Base-by-base conservation (phyloP, 352 stramenopile genomes). In the Globisporangium uncinulatum region DNA sequence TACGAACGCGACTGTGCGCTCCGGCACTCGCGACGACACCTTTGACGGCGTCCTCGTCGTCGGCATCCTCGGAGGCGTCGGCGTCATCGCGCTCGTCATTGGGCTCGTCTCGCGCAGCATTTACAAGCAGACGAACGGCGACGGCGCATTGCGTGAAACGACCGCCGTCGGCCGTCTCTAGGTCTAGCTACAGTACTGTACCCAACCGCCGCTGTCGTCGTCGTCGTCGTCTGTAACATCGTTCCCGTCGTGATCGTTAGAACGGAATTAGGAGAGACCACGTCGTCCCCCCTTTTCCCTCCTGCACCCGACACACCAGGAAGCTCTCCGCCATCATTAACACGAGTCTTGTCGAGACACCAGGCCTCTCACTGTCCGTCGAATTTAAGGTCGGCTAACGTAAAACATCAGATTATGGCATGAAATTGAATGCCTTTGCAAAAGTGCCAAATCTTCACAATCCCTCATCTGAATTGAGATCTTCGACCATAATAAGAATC, bases 41-140 rank as follows among this genome's bases (percentile, higher is more conserved):
- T 63, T 63, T 29, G 70, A 84, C 51, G 48, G 80, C 53, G 77
- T 69, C 29, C 63, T 91, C 31, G 67, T 89, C n/a, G 56, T 85
- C 29, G 59, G 71, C 29, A 86, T 86, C 45, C 55, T 92, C 29
- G 77, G 71, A 50, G 69, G 73, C 39, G 70, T 89, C n/a, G 76
- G 58, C 8, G 34, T 70, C 14, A 86, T 92, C 46, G 82, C 61
- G 14, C 47, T 68, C 0, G 54, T 88, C 45, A 64, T 86, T 13
- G 56, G 82, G 41, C 57, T 83, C 34, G 70, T 80, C 39, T 87
- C 80, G 21, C 76, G 69, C 36, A 74, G 79, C 34, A 72, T 87
- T 43, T 65, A 70, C 29, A 78, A 88, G 57, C 65, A 80, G 24
- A 79, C 59, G 10, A 62, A 67, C 32, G 74, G 86, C 48, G 62